Base-by-base conservation (phyloP, 2,329 filamentous ascomycete genomes). In the Nigrograna mackinnonii region DNA sequence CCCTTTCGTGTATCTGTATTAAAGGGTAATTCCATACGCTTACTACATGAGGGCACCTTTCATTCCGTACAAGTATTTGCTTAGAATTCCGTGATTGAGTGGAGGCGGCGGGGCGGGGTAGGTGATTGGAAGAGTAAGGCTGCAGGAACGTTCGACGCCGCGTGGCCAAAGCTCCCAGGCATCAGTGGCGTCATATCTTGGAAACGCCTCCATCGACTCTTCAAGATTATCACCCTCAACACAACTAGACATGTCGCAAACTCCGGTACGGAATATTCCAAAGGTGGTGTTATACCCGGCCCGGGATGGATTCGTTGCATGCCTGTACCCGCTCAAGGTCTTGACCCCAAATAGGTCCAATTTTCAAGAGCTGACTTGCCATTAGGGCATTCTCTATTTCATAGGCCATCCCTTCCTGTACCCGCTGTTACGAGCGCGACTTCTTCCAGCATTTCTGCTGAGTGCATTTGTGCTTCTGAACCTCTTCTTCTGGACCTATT, bases 401-500 rank as follows among this genome's bases (percentile, higher is more conserved):
- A 54, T 82, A 37, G 77, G 79, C 22, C 87, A 91, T 63, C 84
- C 82, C 17, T 90, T 87, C 56, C 86, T 94, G 52, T 95, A 87
- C 69, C 91, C 91, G 18, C 79, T 96, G 1, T 86, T 96, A 52
- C 76, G 82, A 43, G 78, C 87, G 18, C 84, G 91, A 13, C 75
- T 99, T 3, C 70, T 97, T 1, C 91, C 92, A 0, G 79, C 95
- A 20, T 81, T 88, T 3, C 73, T 96, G 12, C 85, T 96, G 11
- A 96, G 91, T 0, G 74, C 86, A 12, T 82, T 94, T 41, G 87
- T 96, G 12, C 89, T 96, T 49, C 74, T 85, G n/a, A 76, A 95
- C 16, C 82, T 97, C 16, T 97, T 97, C 68, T 77, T 89, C 11
- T 95, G 94, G 68, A 78, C 89, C 1, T 97, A 95, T 56, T 72